These are phyloP conservation scores for Antitrichia curtipendula DNA, from an alignment of 225 moss, liverwort and hornwort species.

Conservation along the genomic window DNA sequence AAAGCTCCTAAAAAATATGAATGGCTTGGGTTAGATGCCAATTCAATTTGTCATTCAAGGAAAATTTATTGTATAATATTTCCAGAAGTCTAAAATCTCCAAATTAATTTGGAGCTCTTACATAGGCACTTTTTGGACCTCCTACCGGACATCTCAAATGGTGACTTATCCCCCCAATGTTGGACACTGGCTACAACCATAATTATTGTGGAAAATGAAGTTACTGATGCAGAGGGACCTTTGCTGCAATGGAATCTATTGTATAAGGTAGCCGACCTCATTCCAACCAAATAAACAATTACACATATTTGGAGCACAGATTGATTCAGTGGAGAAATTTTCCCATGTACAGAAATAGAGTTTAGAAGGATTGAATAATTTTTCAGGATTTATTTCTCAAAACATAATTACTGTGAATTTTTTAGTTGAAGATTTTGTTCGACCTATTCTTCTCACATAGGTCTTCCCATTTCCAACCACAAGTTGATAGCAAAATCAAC, in stretches of 20 bases:
- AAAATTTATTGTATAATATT: fast-evolving
- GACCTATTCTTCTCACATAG: no score
- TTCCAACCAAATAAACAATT: no score
- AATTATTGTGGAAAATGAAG: neutral
- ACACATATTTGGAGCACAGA: no score
- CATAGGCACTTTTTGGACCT: neutral
- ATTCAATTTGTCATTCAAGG: neutral
- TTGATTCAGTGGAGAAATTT: no score
- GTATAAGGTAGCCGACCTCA: no score
- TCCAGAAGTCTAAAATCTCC: neutral
- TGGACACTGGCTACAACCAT: neutral
- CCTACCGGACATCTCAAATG: neutral
- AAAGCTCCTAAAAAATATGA: neutral
- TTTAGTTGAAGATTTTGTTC: no score
- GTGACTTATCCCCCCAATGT: neutral
- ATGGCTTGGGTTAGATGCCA: neutral
- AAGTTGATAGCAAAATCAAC: no score
- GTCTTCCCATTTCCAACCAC: no score
- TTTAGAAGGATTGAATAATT: no score
- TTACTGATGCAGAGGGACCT: neutral
- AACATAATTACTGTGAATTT: no score
- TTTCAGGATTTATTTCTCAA: no score
- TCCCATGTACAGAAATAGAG: no score
- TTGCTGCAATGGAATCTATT: neutral
- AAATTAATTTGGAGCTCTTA: neutral